phyloP scores from a whole-genome alignment of 2,329 filamentous ascomycete genomes.

The Alternaria incomplexa region DNA sequence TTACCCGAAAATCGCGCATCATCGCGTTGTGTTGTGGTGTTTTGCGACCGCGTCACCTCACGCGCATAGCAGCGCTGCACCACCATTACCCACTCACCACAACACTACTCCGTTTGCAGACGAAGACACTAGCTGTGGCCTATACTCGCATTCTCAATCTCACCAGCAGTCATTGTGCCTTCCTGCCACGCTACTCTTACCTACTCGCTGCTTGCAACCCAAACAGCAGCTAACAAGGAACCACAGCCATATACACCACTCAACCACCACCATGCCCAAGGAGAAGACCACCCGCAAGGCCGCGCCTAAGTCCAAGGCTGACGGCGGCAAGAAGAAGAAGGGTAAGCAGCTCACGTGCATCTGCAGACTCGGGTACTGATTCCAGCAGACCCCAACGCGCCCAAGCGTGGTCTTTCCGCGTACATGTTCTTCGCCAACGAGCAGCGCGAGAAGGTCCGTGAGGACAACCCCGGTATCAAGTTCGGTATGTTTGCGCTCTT shows the following conservation, averaged over 20 bases:
- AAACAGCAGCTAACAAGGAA: constrained; percentile 15
- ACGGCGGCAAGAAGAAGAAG: constrained; percentile 73
- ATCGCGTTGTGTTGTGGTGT: constrained; percentile 35
- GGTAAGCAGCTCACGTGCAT: constrained; percentile 53
- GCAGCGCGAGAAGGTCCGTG: constrained; percentile 96
- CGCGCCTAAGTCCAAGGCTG: constrained; percentile 52
- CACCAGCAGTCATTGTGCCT: not conserved
- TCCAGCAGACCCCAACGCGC: constrained; percentile 84
- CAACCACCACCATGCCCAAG: constrained; percentile 67
- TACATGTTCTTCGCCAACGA: constrained; percentile 99
- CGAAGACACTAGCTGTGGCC: constrained; percentile 1
- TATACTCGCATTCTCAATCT: constrained; percentile 3
- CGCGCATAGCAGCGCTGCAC: constrained; percentile 29
- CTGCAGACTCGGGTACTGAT: constrained; percentile 12
- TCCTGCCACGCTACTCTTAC: constrained; percentile 3
- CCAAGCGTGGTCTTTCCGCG: constrained; percentile 98
- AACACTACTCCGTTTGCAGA: constrained; percentile 13
- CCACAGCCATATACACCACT: constrained; percentile 21
- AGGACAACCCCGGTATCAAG: constrained; percentile 96
- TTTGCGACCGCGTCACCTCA: constrained; percentile 38
- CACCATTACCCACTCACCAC: constrained; percentile 24
- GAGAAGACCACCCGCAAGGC: constrained; percentile 67
- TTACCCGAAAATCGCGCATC: constrained; percentile 34
- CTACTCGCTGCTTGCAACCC: not conserved
- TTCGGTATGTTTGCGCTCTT: constrained; percentile 70